These are phyloP conservation scores for Botryotinia narcissicola DNA, from an alignment of 2,329 filamentous ascomycete species.

Conservation along the genomic window DNA sequence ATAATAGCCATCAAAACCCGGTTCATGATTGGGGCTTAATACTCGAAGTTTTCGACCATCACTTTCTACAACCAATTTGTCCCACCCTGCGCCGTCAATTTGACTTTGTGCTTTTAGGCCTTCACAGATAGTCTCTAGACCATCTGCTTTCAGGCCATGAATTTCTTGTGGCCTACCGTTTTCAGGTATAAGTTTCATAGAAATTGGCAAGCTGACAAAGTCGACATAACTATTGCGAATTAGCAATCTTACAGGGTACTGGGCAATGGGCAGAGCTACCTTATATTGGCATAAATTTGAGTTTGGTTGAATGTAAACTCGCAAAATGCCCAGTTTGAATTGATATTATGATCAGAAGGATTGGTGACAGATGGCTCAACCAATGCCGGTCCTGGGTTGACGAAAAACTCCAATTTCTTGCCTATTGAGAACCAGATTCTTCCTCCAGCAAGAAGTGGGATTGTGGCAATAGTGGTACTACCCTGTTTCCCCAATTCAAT, in stretches of 20 bases:
- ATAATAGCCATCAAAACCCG: conserved; percentile 45
- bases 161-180: conserved; percentile 49
- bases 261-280: not conserved
- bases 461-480: conserved; percentile 55
- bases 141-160: conserved; percentile 54
- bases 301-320: conserved; percentile 64
- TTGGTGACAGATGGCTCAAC: conserved; percentile 75
- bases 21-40: conserved; percentile 44
- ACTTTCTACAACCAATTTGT: conserved; percentile 47
- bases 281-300: conserved; percentile 65
- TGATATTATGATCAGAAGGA: conserved; percentile 59
- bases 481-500: conserved; percentile 64
- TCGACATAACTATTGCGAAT: conserved; percentile 60
- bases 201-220: conserved; percentile 67
- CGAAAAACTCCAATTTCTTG: conserved; percentile 60
- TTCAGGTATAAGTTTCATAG: conserved; percentile 48
- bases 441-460: conserved; percentile 68
- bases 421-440: conserved; percentile 70
- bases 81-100: conserved; percentile 60
- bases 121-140: conserved; percentile 54
- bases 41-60: conserved; percentile 41
- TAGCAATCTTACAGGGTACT: not conserved
- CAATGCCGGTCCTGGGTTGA: conserved; percentile 67
- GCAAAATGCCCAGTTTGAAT: conserved; percentile 63
- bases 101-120: conserved; percentile 54